phyloP scores from a whole-genome alignment of 2,329 filamentous ascomycete genomes.

The Xylariomycetidae sp. region DNA sequence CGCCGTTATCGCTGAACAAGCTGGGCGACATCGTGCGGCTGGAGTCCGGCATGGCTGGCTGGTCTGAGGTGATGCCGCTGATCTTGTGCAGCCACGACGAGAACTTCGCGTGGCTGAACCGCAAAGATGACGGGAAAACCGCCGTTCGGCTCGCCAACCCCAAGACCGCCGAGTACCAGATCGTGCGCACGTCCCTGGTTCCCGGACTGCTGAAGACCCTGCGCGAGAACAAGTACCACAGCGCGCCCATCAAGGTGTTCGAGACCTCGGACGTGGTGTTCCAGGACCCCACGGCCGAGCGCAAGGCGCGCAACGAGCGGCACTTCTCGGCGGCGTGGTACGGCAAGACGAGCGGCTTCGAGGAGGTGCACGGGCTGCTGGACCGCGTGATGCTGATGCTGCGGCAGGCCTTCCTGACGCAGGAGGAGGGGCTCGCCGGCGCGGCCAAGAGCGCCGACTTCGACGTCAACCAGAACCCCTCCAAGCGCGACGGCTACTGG shows the following conservation, averaged over 20 bases:
- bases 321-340: slow-evolving; percentile 97
- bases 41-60: slow-evolving; percentile 89
- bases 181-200: slow-evolving; percentile 68
- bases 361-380: slow-evolving; percentile 88
- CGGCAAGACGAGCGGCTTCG: slow-evolving; percentile 90
- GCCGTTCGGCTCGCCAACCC: slow-evolving; percentile 71
- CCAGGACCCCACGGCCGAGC: slow-evolving; percentile 76
- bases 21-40: slow-evolving; percentile 83
- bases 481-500: slow-evolving; percentile 74
- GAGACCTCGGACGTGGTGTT: slow-evolving; percentile 78
- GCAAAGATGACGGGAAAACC: slow-evolving; percentile 64
- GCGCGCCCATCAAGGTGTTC: slow-evolving; percentile 72
- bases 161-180: slow-evolving; percentile 74
- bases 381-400: slow-evolving; percentile 93
- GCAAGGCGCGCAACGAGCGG: slow-evolving; percentile 84
- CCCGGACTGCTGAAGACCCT: slow-evolving; percentile 75
- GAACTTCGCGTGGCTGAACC: slow-evolving; percentile 91
- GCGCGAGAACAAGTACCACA: slow-evolving; percentile 70
- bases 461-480: slow-evolving; percentile 46
- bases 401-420: slow-evolving; percentile 70
- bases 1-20: slow-evolving; percentile 88
- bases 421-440: slow-evolving; percentile 54
- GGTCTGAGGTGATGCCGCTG: slow-evolving; percentile 92
- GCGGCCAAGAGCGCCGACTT: slow-evolving; percentile 42
- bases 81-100: slow-evolving; percentile 97